Evolutionary conservation across 257 asterid genomes (phyloP).

Genomic region (Penstemon davidsonii): DNA sequence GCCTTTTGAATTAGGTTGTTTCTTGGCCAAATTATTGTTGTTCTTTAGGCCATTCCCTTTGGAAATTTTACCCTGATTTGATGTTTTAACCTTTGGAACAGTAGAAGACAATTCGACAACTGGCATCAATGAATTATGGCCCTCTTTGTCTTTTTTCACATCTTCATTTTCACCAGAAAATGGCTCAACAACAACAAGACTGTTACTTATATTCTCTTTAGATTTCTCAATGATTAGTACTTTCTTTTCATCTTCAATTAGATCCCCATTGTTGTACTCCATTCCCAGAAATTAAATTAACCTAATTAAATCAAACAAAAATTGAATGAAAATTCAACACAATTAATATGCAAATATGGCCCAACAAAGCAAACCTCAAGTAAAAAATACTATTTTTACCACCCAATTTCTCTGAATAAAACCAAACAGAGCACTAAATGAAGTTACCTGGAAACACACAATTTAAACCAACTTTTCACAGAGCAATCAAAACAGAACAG

Average conservation of each 20-base stretch:
- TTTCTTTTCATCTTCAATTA: constrained; percentile 49
- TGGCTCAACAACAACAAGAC: constrained; percentile 26
- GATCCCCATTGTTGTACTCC: constrained; percentile 65
- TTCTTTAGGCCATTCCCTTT: constrained; percentile 31
- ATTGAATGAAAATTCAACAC: constrained; percentile 1
- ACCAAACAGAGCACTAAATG: constrained; percentile 3
- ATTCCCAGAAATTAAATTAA: constrained; percentile 26
- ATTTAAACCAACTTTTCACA: background rate
- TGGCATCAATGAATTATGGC: constrained; percentile 29
- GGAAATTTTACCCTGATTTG: constrained; percentile 23
- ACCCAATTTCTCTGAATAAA: background rate
- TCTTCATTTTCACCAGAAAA: constrained; percentile 32
- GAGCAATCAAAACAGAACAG: constrained; percentile 1
- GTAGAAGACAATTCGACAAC: constrained; percentile 29
- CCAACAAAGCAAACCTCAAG: constrained; percentile 2
- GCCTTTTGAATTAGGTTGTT: constrained; percentile 38
- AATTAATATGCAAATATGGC: constrained; percentile 20
- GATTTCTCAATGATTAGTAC: constrained; percentile 32
- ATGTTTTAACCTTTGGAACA: constrained; percentile 35
- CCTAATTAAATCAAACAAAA: constrained; percentile 17
- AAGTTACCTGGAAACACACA: background rate
- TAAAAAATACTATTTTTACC: background rate
- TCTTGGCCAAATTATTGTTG: constrained; percentile 40
- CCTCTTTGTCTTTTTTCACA: constrained; percentile 31
- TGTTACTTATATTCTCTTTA: constrained; percentile 32